A percentile compares a stretch with the other conserved stretches of the same genome.
Conservation (phyloP, 2,329 filamentous ascomycete species). For the Biscogniauxia marginata region DNA sequence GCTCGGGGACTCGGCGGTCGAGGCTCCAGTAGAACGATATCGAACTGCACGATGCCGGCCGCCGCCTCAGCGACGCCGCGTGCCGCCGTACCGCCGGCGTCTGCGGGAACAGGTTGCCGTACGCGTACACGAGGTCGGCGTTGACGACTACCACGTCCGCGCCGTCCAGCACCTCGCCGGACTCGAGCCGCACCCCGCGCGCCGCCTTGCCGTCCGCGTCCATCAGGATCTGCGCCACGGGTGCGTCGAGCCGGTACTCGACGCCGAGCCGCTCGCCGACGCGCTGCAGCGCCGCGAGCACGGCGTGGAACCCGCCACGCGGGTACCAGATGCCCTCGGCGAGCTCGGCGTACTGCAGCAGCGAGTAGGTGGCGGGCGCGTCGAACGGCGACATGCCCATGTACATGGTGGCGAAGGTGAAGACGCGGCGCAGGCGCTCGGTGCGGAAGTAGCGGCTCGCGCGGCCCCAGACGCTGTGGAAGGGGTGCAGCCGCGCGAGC, state of each 20-base stretch:
- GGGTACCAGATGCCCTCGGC: conserved; percentile 78
- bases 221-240: conserved; percentile 56
- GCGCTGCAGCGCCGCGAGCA: conserved; percentile 62
- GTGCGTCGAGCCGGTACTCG: conserved; percentile 57
- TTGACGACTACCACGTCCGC: conserved; percentile 71
- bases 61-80: conserved; percentile 41
- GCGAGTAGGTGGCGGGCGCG: conserved; percentile 70
- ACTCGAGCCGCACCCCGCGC: conserved; percentile 58
- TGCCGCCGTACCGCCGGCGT: conserved; percentile 31
- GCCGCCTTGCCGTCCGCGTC: conserved; percentile 50
- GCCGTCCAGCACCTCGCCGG: conserved; percentile 51
- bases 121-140: conserved; percentile 72
- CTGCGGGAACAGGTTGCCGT: conserved; percentile 65
- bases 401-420: conserved; percentile 80
- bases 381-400: conserved; percentile 80
- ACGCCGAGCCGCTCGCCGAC: conserved; percentile 63
- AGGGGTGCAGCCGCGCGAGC: conserved; percentile 66
- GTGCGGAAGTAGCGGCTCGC: conserved; percentile 68
- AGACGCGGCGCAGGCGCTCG: conserved; percentile 66
- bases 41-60: conserved; percentile 65
- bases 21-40: conserved; percentile 78
- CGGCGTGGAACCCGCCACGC: conserved; percentile 65
- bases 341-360: conserved; percentile 73
- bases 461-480: conserved; percentile 67
- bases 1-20: conserved; percentile 56